phyloP scores from a whole-genome alignment of 495 filamentous ascomycete species.

The Trichoderma parareesei region DNA sequence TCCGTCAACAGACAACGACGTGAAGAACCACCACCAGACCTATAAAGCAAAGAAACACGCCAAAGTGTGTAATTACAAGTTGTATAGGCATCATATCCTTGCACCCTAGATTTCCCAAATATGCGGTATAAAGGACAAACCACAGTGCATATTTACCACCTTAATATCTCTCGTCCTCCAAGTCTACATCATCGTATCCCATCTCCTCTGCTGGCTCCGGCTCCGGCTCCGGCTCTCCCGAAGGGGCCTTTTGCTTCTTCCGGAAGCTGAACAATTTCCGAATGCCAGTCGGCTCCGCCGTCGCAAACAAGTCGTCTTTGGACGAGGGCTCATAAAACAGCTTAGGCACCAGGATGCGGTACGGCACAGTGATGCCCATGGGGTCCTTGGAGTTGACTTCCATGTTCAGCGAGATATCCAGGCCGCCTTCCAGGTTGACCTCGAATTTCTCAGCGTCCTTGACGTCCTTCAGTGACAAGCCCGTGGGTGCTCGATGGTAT shows the following conservation, averaged over 20 bases:
- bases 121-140: background rate
- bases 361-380: slow-evolving; percentile 78
- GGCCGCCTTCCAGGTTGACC: slow-evolving; percentile 64
- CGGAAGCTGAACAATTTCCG: slow-evolving; percentile 13
- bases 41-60: background rate
- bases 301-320: slow-evolving; percentile 17
- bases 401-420: slow-evolving; percentile 79
- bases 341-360: slow-evolving; percentile 75
- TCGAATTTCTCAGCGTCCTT: slow-evolving; percentile 23
- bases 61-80: background rate
- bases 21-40: too few relatives aligned
- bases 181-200: slow-evolving; percentile 3
- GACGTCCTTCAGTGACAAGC: slow-evolving; percentile 53
- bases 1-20: too few relatives aligned
- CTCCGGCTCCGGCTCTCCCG: background rate
- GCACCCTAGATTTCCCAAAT: background rate
- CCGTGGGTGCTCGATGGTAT: slow-evolving; percentile 69
- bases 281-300: slow-evolving; percentile 10
- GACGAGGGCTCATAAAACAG: slow-evolving; percentile 48
- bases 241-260: slow-evolving; percentile 10
- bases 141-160: background rate
- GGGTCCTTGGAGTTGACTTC: slow-evolving; percentile 82
- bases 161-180: background rate
- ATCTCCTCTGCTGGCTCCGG: background rate
- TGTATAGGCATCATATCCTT: background rate